These are phyloP conservation scores for Rhazya stricta DNA, from an alignment of 257 asterid genomes.

Conservation along the genomic window DNA sequence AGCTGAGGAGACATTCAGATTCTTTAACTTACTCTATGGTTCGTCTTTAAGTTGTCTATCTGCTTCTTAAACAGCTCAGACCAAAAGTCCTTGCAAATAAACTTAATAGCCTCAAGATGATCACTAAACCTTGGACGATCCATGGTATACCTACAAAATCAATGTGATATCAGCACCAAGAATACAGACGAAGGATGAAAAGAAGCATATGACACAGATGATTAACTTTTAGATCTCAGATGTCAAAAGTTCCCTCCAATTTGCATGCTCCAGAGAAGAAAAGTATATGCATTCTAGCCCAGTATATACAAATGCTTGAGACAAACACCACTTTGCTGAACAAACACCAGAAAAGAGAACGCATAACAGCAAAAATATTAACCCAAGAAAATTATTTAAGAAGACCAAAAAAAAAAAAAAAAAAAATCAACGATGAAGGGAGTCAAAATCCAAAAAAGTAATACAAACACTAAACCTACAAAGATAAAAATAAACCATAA, in stretches of 20 bases:
- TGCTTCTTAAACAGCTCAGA: slow-evolving; percentile 97
- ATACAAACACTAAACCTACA: neutral
- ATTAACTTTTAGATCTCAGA: neutral
- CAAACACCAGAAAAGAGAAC: neutral
- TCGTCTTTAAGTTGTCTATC: slow-evolving; percentile 94
- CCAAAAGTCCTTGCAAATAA: slow-evolving; percentile 98
- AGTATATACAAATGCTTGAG: neutral
- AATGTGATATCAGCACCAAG: neutral
- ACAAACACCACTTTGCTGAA: neutral
- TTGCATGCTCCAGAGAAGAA: neutral
- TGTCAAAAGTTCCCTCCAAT: neutral
- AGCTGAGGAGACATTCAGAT: slow-evolving; percentile 13
- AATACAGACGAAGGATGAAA: neutral
- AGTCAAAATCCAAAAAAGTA: neutral
- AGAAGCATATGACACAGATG: neutral
- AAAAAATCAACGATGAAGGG: too few species aligned
- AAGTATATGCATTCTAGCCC: neutral
- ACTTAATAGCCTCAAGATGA: slow-evolving; percentile 93
- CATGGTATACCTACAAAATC: slow-evolving; percentile 66
- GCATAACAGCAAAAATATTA: neutral
- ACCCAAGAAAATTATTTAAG: neutral
- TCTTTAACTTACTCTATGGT: slow-evolving; percentile 71
- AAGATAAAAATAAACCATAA: neutral
- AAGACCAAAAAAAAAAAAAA: too few species aligned
- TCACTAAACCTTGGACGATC: slow-evolving; percentile 92